phyloP scores from a whole-genome alignment of 2,329 filamentous ascomycete genomes.

The Tolypocladium amazonense region DNA sequence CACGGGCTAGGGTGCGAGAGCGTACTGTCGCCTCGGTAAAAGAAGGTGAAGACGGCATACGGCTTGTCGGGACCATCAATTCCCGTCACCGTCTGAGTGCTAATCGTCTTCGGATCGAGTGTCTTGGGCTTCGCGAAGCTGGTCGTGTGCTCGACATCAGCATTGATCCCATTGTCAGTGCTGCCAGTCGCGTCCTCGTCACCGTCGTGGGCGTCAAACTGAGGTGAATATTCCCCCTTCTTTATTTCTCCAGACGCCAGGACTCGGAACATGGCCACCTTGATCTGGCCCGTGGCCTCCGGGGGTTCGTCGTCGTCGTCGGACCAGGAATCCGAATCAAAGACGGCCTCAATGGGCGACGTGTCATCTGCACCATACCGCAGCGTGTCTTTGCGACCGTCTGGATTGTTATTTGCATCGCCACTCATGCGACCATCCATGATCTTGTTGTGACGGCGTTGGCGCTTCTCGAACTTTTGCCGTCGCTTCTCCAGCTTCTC shows the following conservation, averaged over 20 bases:
- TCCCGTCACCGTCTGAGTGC: conserved; percentile 96
- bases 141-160: conserved; percentile 90
- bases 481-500: conserved; percentile 84
- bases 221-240: conserved; percentile 93
- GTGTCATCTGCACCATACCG: conserved; percentile 71
- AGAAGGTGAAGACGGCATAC: conserved; percentile 94
- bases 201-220: conserved; percentile 94
- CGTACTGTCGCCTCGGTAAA: conserved; percentile 91
- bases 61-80: conserved; percentile 94
- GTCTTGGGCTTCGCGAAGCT: conserved; percentile 96
- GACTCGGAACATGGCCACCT: conserved; percentile 92
- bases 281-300: conserved; percentile 94
- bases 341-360: conserved; percentile 59
- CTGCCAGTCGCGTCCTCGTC: conserved; percentile 58
- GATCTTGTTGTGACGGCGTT: conserved; percentile 48
- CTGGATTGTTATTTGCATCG: conserved; percentile 32
- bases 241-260: conserved; percentile 95
- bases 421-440: conserved; percentile 21
- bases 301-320: conserved; percentile 80
- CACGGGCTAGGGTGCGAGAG: conserved; percentile 12
- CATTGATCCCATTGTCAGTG: conserved; percentile 53
- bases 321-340: conserved; percentile 64
- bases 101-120: conserved; percentile 92
- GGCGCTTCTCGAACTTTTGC: conserved; percentile 63
- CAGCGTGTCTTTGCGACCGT: conserved; percentile 45